Percentiles rank a stretch among this genome's conserved stretches.
Conservation (phyloP, 345 rosid species). For the Eucalyptus coolabah region DNA sequence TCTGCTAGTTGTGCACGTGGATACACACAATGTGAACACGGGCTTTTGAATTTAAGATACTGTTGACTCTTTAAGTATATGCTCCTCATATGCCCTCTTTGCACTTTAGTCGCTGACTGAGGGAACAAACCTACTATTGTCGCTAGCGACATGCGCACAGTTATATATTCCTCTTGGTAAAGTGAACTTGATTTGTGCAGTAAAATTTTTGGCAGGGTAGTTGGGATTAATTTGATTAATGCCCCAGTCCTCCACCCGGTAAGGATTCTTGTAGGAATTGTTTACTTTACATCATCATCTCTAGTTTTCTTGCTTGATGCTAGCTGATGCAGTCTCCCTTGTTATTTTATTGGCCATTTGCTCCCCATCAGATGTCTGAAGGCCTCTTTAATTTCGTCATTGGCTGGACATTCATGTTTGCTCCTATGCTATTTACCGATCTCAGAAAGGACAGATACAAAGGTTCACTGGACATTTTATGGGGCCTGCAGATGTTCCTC, state of each 20-base stretch:
- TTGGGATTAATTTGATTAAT: constrained; percentile 51
- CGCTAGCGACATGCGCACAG: background rate
- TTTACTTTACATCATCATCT: background rate
- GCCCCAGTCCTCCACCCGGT: constrained; percentile 92
- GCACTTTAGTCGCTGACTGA: background rate
- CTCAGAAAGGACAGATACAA: constrained; percentile 59
- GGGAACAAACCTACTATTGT: background rate
- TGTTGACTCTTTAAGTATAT: background rate
- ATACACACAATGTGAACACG: background rate
- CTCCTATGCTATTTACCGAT: constrained; percentile 88
- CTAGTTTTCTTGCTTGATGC: background rate
- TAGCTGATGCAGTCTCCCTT: background rate
- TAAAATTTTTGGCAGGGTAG: constrained; percentile 56
- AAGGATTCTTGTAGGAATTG: constrained; percentile 1
- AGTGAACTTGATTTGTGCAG: background rate
- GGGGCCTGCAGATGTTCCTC: constrained; percentile 96
- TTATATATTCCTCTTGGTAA: background rate
- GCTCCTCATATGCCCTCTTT: background rate
- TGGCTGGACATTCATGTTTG: constrained; percentile 97
- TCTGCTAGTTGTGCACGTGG: background rate
- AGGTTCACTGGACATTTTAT: constrained; percentile 62
- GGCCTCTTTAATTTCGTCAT: constrained; percentile 92
- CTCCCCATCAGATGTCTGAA: constrained; percentile 54
- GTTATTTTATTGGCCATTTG: background rate
- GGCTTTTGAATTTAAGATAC: background rate